A percentile compares a stretch with the other conserved stretches of the same genome.
Conservation (phyloP, 495 filamentous ascomycete genomes). For the Lophium mytilinum region DNA sequence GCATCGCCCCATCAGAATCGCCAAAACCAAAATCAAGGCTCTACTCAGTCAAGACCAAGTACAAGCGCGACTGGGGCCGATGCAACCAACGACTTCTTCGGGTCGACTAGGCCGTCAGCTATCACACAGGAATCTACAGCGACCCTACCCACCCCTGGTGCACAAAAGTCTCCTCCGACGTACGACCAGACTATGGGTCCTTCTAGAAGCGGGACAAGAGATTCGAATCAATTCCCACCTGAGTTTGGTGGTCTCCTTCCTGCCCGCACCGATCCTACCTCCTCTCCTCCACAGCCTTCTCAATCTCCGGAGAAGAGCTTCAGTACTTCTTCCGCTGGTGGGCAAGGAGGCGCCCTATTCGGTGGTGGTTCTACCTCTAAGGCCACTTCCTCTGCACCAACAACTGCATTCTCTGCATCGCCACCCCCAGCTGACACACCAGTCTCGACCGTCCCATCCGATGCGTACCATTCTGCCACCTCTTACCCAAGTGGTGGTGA, state of each 20-base stretch:
- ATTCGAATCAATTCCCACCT: constrained; percentile 44
- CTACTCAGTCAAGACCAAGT: constrained; percentile 19
- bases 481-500: constrained; percentile 24
- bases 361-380: constrained; percentile 19
- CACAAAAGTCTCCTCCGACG: constrained; percentile 57
- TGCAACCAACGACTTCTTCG: not conserved
- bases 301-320: constrained; percentile 31
- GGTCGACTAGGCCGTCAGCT: constrained; percentile 5
- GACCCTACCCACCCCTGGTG: constrained; percentile 44
- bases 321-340: constrained; percentile 8
- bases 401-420: constrained; percentile 14
- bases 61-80: constrained; percentile 5
- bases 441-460: constrained; percentile 28
- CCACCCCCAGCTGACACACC: constrained; percentile 26
- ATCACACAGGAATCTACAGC: constrained; percentile 23
- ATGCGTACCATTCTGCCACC: constrained; percentile 33
- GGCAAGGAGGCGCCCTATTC: constrained; percentile 28
- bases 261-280: constrained; percentile 47
- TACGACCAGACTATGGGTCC: constrained; percentile 47
- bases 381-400: constrained; percentile 1
- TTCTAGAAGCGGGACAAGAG: constrained; percentile 27
- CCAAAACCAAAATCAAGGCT: constrained; percentile 11
- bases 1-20: constrained; percentile 49
- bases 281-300: constrained; percentile 30
- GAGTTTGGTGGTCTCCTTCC: constrained; percentile 61